Base-by-base conservation (phyloP, 202 grass and related monocot species). In the Bolboschoenoplectus hybrid region DNA sequence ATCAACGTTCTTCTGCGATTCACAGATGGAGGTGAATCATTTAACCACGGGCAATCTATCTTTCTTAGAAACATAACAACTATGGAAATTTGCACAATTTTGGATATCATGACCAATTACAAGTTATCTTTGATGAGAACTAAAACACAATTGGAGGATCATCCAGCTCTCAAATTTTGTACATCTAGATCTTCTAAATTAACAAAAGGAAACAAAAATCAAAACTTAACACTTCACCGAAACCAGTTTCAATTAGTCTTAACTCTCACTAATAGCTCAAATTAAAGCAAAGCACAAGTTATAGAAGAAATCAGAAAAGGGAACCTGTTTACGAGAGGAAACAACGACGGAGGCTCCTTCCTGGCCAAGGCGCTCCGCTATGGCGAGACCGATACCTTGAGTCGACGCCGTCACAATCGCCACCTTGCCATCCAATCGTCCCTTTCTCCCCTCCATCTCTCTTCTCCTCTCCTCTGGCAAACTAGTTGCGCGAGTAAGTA, bases 241-340 rank as follows among this genome's bases (percentile, higher is more conserved):
- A 26, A 26, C 26, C 26, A 26, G 26, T 26, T 26, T 26, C 26
- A 26, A 26, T 26, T 26, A 26, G 3, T 66, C 32, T 10, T 32
- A 74, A 47, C 1, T 50, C 47, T 5, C 47, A 50, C 1, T 14
- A 63, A 49, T 5, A 0, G 19, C 20, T 43, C 10, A 36, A 50
- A 9, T 9, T 9, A 17, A 64, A 1, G 66, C 67, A 68, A 17
- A 13, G 13, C 19, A 80, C 20, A 36, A 17, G 14, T 5, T 12
- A 68, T 3, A 34, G 43, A 39, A 68, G 7, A 56, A 86, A 55
- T 3, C 56, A 63, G 46, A 39, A 65, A 51, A 87, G 13, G 50
- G 76, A 13, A 95, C 95, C 93, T 98, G 91, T 87, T 90, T 98
- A 78, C 96, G 91, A 43, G 93, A 98, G 87, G 96, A 98, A 85